A percentile compares a stretch with the other conserved stretches of the same genome.
Conservation (phyloP, 257 asterid species). For the Salvia hispanica region DNA sequence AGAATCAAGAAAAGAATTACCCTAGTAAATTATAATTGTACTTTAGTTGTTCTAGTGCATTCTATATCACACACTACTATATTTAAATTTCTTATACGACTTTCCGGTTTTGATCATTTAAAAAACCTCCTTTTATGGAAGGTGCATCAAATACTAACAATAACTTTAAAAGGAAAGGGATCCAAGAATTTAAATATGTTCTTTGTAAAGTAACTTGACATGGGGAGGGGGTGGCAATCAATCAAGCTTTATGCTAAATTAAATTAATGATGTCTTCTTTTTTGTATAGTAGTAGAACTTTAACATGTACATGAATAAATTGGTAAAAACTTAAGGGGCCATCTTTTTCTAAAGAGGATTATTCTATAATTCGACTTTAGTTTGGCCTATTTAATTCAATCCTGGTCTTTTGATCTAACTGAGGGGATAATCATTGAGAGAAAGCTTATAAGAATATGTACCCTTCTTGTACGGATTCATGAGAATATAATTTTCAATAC, state of each 20-base stretch:
- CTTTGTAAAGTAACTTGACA: conserved; percentile 33
- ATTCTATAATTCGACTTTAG: conserved; percentile 35
- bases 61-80: conserved; percentile 28
- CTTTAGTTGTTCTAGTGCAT: conserved; percentile 19
- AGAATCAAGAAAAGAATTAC: background rate
- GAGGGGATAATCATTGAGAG: conserved; percentile 24
- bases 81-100: background rate
- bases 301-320: conserved; percentile 30
- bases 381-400: conserved; percentile 16
- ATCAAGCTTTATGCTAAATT: conserved; percentile 35
- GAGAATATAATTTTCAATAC: background rate
- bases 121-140: conserved; percentile 32
- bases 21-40: background rate
- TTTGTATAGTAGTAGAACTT: conserved; percentile 35
- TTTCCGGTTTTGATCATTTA: conserved; percentile 28
- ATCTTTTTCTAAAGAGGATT: conserved; percentile 44
- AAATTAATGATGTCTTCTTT: conserved; percentile 44
- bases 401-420: conserved; percentile 27
- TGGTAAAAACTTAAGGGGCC: conserved; percentile 23
- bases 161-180: conserved; percentile 38
- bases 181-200: conserved; percentile 30
- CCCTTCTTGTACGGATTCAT: conserved; percentile 34
- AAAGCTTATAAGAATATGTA: conserved; percentile 29
- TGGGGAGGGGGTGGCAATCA: conserved; percentile 21
- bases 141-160: conserved; percentile 16